Evolutionary conservation across 768 basidiomycete genomes (phyloP).

Genomic region (Podaxis carcinomalis): DNA sequence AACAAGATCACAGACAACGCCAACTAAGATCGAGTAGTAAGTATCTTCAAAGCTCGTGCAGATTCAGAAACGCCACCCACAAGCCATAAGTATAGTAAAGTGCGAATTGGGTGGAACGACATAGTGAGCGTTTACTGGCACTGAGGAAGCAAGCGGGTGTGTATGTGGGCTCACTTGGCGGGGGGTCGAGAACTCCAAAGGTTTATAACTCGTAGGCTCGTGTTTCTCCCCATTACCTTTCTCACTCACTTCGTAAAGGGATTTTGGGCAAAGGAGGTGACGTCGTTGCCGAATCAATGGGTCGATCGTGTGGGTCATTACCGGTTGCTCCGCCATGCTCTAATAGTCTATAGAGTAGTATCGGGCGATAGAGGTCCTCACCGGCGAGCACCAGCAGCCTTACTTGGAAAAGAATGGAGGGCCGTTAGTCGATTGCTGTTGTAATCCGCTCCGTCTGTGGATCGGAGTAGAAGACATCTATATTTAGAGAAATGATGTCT

Average conservation of each 20-base stretch:
- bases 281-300: not conserved
- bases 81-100: constrained; percentile 15
- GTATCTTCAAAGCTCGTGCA: not conserved
- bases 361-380: not conserved
- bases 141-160: not conserved
- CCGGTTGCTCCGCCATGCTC: not conserved
- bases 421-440: not conserved
- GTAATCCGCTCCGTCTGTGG: not conserved
- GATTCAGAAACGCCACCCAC: constrained; percentile 12
- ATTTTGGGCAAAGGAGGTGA: not conserved
- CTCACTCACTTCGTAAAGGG: not conserved
- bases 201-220: not conserved
- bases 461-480: not conserved
- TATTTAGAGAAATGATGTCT: not conserved
- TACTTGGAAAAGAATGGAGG: not conserved
- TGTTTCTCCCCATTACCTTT: not conserved
- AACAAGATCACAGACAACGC: constrained; percentile 32
- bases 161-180: not conserved
- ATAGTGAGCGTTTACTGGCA: not conserved
- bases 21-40: constrained; percentile 24
- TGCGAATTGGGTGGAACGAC: constrained; percentile 11
- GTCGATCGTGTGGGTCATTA: not conserved
- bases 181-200: not conserved
- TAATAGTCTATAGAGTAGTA: not conserved
- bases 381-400: not conserved